These are phyloP conservation scores for Gypsophila paniculata DNA, from an alignment of 179 eudicot species.

Conservation along the genomic window DNA sequence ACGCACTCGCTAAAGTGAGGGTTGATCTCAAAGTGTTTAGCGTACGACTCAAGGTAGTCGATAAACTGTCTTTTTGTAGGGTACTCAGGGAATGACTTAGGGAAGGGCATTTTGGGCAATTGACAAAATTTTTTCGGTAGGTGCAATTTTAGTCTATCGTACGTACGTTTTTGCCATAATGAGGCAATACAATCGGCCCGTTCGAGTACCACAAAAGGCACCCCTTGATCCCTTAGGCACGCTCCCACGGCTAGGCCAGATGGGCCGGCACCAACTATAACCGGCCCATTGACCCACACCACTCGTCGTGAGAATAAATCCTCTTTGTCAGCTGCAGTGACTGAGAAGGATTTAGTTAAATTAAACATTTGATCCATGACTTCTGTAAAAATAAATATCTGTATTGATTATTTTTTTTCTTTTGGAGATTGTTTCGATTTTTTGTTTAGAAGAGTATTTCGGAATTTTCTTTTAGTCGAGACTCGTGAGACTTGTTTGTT, in stretches of 20 bases:
- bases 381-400: neutral
- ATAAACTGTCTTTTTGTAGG: constrained; percentile 76
- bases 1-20: constrained; percentile 76
- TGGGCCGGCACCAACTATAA: constrained; percentile 91
- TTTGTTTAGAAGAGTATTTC: neutral
- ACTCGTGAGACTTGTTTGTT: neutral
- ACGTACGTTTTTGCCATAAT: constrained; percentile 78
- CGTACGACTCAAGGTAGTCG: constrained; percentile 69
- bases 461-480: too few relatives aligned
- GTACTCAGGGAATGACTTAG: constrained; percentile 74
- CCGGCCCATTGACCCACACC: constrained; percentile 87
- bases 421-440: neutral
- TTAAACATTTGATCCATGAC: constrained; percentile 41
- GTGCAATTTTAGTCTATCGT: constrained; percentile 80
- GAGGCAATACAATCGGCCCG: constrained; percentile 85
- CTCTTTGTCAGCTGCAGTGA: constrained; percentile 12
- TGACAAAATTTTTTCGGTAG: constrained; percentile 86
- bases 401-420: neutral
- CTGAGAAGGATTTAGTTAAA: neutral
- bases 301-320: constrained; percentile 42
- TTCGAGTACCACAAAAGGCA: constrained; percentile 71
- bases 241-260: constrained; percentile 90
- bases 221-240: constrained; percentile 67
- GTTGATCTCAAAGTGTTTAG: constrained; percentile 51
- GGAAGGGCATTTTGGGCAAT: constrained; percentile 72